These are phyloP conservation scores for Rhodotorula glutinis DNA, from an alignment of 1,284 basidiomycete genomes.

Conservation along the genomic window DNA sequence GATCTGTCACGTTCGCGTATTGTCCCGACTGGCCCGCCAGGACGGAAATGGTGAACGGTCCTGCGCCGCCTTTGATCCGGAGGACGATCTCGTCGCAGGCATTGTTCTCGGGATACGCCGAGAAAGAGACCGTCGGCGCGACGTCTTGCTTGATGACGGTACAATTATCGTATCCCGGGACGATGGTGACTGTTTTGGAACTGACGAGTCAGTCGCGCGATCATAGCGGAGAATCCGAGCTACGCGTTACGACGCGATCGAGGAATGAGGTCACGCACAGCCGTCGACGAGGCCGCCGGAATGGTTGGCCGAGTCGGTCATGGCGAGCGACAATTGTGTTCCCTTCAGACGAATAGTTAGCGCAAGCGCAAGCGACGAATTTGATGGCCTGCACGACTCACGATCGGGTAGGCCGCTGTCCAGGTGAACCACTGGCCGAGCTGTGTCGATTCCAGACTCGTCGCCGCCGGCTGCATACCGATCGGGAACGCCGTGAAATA, in stretches of 20 bases:
- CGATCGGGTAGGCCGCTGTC: conserved; percentile 14
- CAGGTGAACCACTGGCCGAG: conserved; percentile 15
- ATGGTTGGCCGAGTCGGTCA: conserved; percentile 32
- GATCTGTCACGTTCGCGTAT: conserved; percentile 29
- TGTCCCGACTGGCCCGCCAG: conserved; percentile 19
- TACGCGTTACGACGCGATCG: no score
- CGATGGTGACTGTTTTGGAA: conserved; percentile 15
- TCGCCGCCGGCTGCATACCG: not conserved
- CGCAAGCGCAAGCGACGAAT: not conserved
- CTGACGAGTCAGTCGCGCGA: no score
- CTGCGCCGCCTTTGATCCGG: conserved; percentile 9
- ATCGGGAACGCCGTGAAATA: conserved; percentile 19
- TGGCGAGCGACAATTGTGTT: conserved; percentile 22
- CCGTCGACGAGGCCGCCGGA: conserved; percentile 24
- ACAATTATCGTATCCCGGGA: conserved; percentile 17
- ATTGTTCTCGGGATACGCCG: conserved; percentile 3
- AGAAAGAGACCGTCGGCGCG: not conserved
- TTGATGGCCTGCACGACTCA: not conserved
- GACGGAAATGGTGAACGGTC: conserved; percentile 25
- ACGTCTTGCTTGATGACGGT: not conserved
- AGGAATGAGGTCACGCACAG: conserved; percentile 9
- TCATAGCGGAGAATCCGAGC: not conserved
- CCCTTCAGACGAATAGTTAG: conserved; percentile 7
- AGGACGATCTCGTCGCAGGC: conserved; percentile 30
- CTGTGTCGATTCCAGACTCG: not conserved